Evolutionary conservation across 2,329 filamentous ascomycete species (phyloP).

Genomic region (Juglanconis sp.): DNA sequence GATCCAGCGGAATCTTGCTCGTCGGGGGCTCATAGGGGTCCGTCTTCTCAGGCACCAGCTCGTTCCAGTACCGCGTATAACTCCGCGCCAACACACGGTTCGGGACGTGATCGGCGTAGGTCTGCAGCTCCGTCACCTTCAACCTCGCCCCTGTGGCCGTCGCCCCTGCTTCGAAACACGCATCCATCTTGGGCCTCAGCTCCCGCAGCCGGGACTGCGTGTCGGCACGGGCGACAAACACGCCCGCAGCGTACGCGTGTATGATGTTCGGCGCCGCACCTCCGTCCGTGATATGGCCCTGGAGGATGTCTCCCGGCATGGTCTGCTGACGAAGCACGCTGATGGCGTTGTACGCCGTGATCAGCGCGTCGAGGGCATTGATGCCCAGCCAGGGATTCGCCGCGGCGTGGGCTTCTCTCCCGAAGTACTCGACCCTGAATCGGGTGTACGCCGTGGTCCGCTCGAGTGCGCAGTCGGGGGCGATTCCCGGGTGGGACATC

Average conservation of each 20-base stretch:
- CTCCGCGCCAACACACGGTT: conserved; percentile 46
- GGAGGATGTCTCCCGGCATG: conserved; percentile 45
- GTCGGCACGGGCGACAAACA: conserved; percentile 43
- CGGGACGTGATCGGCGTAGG: conserved; percentile 54
- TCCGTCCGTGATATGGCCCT: conserved; percentile 51
- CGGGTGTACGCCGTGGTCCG: conserved; percentile 49
- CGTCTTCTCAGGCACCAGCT: conserved; percentile 29
- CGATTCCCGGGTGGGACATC: conserved; percentile 41
- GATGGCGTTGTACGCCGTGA: conserved; percentile 46
- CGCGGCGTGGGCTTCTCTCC: conserved; percentile 54
- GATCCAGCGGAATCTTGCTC: conserved; percentile 23
- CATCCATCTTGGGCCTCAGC: conserved; percentile 39
- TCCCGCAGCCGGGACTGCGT: conserved; percentile 37
- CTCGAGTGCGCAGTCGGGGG: conserved; percentile 44
- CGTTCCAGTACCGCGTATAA: conserved; percentile 44
- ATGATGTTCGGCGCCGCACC: conserved; percentile 56
- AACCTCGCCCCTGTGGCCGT: conserved; percentile 45
- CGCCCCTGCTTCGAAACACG: conserved; percentile 39
- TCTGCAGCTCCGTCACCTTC: conserved; percentile 36
- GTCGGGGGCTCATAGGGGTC: conserved; percentile 11
- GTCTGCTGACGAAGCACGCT: conserved; percentile 55
- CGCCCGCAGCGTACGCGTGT: conserved; percentile 44
- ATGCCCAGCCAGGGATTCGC: conserved; percentile 57
- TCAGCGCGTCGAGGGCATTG: conserved; percentile 57
- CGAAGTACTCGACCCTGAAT: conserved; percentile 50